Conservation (phyloP, 2,329 filamentous ascomycete species). For the Pyrenophora seminiperda region DNA sequence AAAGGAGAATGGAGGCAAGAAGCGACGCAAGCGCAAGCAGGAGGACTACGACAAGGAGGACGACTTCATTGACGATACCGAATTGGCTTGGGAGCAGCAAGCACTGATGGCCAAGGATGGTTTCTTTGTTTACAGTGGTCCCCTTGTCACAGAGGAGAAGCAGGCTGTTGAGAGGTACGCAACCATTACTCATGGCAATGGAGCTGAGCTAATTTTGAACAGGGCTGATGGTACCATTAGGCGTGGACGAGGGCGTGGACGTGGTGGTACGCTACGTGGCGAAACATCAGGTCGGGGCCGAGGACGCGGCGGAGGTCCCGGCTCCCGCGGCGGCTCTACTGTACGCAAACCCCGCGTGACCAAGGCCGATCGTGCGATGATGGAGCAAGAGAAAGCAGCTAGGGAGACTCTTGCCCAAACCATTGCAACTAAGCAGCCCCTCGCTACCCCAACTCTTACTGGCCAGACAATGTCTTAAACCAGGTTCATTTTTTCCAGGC, state of each 20-base stretch:
- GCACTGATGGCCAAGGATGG: constrained; percentile 93
- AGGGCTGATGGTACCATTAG: constrained; percentile 77
- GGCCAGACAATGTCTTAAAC: constrained; percentile 1
- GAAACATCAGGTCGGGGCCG: constrained; percentile 49
- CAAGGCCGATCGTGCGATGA: constrained; percentile 80
- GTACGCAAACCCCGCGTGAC: constrained; percentile 83
- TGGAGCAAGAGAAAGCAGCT: constrained; percentile 81
- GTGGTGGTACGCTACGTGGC: constrained; percentile 55
- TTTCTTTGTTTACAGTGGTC: constrained; percentile 97
- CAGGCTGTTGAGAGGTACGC: constrained; percentile 65
- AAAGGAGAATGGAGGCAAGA: constrained; percentile 63
- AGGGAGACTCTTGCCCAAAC: constrained; percentile 61
- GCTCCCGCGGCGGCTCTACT: constrained; percentile 75
- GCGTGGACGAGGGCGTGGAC: constrained; percentile 64
- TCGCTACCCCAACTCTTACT: constrained; percentile 18
- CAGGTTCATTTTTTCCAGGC: too few species aligned
- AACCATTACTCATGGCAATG: not conserved
- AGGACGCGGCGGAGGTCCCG: constrained; percentile 62
- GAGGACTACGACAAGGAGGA: constrained; percentile 72
- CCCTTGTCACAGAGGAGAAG: constrained; percentile 86
- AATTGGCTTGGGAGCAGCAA: constrained; percentile 93
- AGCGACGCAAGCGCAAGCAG: constrained; percentile 77
- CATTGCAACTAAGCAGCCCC: constrained; percentile 34
- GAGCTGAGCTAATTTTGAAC: constrained; percentile 33
- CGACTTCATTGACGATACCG: constrained; percentile 84